Evolutionary conservation across 768 basidiomycete genomes (phyloP).

Genomic region (Boletus rex-veris): DNA sequence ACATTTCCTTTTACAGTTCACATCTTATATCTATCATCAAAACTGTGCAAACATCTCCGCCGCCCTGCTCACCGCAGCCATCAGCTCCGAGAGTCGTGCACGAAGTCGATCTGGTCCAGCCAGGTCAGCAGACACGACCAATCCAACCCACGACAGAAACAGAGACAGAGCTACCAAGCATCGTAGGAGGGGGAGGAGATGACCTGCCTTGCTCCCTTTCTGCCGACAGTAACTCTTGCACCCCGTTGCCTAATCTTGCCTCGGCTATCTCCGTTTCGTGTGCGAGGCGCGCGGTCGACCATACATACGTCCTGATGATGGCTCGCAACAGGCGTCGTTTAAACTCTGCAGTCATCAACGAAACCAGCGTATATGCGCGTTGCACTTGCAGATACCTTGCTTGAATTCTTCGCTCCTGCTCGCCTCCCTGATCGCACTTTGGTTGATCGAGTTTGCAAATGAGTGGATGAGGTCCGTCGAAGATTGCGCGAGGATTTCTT

Average conservation of each 20-base stretch:
- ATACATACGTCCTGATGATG: constrained; percentile 18
- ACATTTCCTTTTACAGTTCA: constrained; percentile 29
- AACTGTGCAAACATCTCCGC: constrained; percentile 21
- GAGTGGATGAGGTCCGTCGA: constrained; percentile 16
- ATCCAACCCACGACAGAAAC: not conserved
- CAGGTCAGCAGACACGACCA: constrained; percentile 14
- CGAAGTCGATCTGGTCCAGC: constrained; percentile 21
- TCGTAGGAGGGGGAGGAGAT: constrained; percentile 15
- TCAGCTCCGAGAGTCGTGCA: constrained; percentile 22
- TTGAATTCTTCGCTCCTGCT: constrained; percentile 16
- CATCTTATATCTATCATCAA: not conserved
- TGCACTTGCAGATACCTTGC: constrained; percentile 17
- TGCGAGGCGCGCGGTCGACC: constrained; percentile 25
- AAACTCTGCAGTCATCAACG: constrained; percentile 21
- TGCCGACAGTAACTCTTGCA: constrained; percentile 18
- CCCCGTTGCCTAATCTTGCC: constrained; percentile 5
- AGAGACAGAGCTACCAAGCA: constrained; percentile 23
- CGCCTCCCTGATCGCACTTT: constrained; percentile 15
- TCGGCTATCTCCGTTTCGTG: constrained; percentile 17
- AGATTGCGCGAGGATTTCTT: constrained; percentile 22
- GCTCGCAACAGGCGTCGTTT: constrained; percentile 17
- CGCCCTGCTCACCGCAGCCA: constrained; percentile 27
- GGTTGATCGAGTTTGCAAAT: constrained; percentile 20
- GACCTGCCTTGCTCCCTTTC: constrained; percentile 36
- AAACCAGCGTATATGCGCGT: constrained; percentile 25